Conservation (phyloP, 768 basidiomycete species). For the Hericium coralloides region DNA sequence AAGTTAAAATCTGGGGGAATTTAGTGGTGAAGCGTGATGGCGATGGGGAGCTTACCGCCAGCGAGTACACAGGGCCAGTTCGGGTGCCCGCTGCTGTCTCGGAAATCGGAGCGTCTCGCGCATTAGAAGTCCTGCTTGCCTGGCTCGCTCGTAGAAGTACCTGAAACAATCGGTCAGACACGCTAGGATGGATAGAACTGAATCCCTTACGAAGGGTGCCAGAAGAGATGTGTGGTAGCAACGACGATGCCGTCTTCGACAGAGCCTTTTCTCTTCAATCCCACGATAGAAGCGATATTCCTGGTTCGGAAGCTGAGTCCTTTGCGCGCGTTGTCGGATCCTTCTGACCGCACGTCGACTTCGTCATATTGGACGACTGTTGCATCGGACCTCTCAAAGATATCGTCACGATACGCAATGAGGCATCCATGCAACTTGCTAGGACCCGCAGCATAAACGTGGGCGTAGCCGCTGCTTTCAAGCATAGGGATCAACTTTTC, state of each 20-base stretch:
- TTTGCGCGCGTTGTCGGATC: conserved; percentile 25
- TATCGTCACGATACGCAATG: conserved; percentile 54
- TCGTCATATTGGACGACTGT: conserved; percentile 63
- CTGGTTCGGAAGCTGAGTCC: conserved; percentile 63
- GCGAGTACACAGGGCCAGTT: conserved; percentile 78
- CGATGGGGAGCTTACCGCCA: conserved; percentile 49
- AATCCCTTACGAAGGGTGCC: conserved; percentile 73
- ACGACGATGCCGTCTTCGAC: conserved; percentile 53
- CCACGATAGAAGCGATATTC: conserved; percentile 75
- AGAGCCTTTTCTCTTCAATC: conserved; percentile 39
- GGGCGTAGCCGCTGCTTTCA: conserved; percentile 51
- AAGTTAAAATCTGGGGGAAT: conserved; percentile 76
- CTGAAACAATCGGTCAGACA: conserved; percentile 20
- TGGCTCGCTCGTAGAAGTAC: conserved; percentile 77
- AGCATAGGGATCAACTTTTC: conserved; percentile 64
- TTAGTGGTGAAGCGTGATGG: neutral
- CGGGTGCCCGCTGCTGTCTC: conserved; percentile 30
- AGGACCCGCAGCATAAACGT: conserved; percentile 60
- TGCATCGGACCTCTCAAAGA: conserved; percentile 39
- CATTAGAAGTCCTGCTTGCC: conserved; percentile 74
- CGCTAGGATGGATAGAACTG: neutral
- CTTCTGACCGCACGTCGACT: conserved; percentile 37
- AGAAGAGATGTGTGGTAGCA: conserved; percentile 90
- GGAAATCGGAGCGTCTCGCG: conserved; percentile 54
- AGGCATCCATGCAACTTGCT: conserved; percentile 82